Percentiles rank a stretch among this genome's conserved stretches.
phyloP scores from a whole-genome alignment of 768 basidiomycete genomes.

The Lactifluus subvellereus region DNA sequence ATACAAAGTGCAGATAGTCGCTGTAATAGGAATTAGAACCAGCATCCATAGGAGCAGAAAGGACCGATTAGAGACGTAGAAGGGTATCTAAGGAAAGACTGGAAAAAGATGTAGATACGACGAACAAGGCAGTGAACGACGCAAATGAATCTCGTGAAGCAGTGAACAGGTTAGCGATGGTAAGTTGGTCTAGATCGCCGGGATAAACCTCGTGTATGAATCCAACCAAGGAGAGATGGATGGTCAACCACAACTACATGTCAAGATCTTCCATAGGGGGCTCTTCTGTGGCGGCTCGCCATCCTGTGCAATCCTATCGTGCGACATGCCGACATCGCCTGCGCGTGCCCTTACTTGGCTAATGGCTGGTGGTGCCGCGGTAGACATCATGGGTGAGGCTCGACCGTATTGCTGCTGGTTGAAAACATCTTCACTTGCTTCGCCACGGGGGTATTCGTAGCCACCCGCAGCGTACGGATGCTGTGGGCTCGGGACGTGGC shows the following conservation, averaged over 20 bases:
- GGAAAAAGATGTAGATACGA: neutral
- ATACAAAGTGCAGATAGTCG: neutral
- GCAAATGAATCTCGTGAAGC: conserved; percentile 1
- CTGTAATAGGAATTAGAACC: conserved; percentile 14
- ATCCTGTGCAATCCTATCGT: conserved; percentile 53
- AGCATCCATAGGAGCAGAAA: conserved; percentile 15
- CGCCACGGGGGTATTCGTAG: conserved; percentile 46
- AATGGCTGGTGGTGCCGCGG: conserved; percentile 63
- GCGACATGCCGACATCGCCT: conserved; percentile 62
- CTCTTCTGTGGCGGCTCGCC: conserved; percentile 46
- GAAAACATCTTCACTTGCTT: conserved; percentile 50
- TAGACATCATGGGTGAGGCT: conserved; percentile 76
- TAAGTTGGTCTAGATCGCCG: conserved; percentile 12
- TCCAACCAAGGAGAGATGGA: neutral
- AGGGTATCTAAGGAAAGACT: conserved; percentile 21
- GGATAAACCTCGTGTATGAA: conserved; percentile 17
- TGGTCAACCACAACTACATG: conserved; percentile 64
- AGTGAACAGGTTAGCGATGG: neutral
- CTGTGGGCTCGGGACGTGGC: conserved; percentile 40
- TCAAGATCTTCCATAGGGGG: conserved; percentile 61
- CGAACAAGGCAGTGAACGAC: neutral
- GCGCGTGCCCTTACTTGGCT: conserved; percentile 66
- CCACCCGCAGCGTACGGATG: conserved; percentile 72
- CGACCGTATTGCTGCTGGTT: conserved; percentile 66
- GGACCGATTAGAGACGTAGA: conserved; percentile 8